phyloP scores from a whole-genome alignment of 2,329 filamentous ascomycete species.

The Exophiala bonariae region DNA sequence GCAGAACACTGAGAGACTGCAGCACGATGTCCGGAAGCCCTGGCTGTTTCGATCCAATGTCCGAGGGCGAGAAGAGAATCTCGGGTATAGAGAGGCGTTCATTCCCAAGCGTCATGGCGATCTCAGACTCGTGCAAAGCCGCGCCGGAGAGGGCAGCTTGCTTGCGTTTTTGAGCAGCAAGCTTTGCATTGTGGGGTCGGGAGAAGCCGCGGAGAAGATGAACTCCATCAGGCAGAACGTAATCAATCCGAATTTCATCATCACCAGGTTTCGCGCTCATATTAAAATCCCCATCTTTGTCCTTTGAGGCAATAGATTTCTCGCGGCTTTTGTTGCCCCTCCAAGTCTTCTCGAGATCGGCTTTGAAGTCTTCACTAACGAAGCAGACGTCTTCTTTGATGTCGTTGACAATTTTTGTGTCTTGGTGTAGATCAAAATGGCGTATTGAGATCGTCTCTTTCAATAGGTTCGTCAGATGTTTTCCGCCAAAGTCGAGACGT shows the following conservation, averaged over 20 bases:
- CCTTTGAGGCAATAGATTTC: slow-evolving; percentile 27
- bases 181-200: slow-evolving; percentile 72
- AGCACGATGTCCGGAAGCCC: slow-evolving; percentile 82
- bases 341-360: slow-evolving; percentile 80
- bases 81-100: slow-evolving; percentile 91
- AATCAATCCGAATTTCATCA: slow-evolving; percentile 72
- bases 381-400: slow-evolving; percentile 92
- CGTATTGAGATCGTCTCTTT: slow-evolving; percentile 86
- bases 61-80: slow-evolving; percentile 79
- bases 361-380: slow-evolving; percentile 72
- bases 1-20: slow-evolving; percentile 72
- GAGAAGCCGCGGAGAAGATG: slow-evolving; percentile 65
- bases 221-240: slow-evolving; percentile 82
- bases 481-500: slow-evolving; percentile 86
- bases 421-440: slow-evolving; percentile 94
- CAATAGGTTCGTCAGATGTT: slow-evolving; percentile 88
- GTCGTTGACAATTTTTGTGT: slow-evolving; percentile 89
- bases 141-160: slow-evolving; percentile 49
- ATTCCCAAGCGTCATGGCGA: slow-evolving; percentile 82
- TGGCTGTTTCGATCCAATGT: slow-evolving; percentile 80
- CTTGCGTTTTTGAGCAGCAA: slow-evolving; percentile 52
- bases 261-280: slow-evolving; percentile 39
- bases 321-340: slow-evolving; percentile 63
- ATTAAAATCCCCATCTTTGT: slow-evolving; percentile 45
- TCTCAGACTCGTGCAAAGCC: slow-evolving; percentile 61